Evolutionary conservation across 805 yeast genomes (phyloP).

Genomic region (Candida dendrica): DNA sequence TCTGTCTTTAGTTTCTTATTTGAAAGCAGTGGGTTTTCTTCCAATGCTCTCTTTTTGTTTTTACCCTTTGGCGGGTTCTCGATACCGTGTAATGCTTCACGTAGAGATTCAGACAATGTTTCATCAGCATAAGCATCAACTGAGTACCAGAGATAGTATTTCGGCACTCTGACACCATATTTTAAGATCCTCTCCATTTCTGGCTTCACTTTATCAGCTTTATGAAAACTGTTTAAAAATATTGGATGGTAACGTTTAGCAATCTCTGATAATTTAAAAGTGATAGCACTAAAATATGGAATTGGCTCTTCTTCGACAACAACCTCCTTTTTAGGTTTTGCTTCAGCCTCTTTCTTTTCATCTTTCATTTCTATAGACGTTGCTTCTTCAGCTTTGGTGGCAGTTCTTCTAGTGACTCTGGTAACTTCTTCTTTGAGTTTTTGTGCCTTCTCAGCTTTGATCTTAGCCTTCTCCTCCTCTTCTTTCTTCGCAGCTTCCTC

Average conservation of each 20-base stretch:
- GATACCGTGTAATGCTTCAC: slow-evolving; percentile 48
- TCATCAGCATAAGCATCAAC: slow-evolving; percentile 72
- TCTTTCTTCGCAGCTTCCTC: slow-evolving; percentile 5
- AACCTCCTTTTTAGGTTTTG: slow-evolving; percentile 14
- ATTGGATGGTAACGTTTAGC: slow-evolving; percentile 62
- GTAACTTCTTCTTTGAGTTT: slow-evolving; percentile 9
- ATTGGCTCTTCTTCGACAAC: slow-evolving; percentile 29
- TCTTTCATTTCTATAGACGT: slow-evolving; percentile 13
- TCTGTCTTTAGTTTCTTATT: not conserved
- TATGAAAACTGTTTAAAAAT: slow-evolving; percentile 56
- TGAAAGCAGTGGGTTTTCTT: slow-evolving; percentile 1
- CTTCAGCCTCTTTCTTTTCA: slow-evolving; percentile 17
- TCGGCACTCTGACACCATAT: slow-evolving; percentile 52
- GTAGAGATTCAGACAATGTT: slow-evolving; percentile 51
- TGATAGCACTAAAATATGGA: slow-evolving; percentile 49
- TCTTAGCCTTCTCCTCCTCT: slow-evolving; percentile 14
- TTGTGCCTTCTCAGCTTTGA: slow-evolving; percentile 12
- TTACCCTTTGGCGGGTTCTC: slow-evolving; percentile 38
- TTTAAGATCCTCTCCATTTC: slow-evolving; percentile 56
- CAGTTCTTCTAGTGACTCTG: slow-evolving; percentile 17
- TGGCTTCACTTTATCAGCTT: slow-evolving; percentile 45
- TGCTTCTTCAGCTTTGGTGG: slow-evolving; percentile 15
- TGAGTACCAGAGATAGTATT: slow-evolving; percentile 75
- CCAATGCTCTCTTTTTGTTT: slow-evolving; percentile 20
- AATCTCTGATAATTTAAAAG: slow-evolving; percentile 58